Conservation (phyloP, 192 early-diverging fungal species). For the Gryganskiella cystojenkinii region DNA sequence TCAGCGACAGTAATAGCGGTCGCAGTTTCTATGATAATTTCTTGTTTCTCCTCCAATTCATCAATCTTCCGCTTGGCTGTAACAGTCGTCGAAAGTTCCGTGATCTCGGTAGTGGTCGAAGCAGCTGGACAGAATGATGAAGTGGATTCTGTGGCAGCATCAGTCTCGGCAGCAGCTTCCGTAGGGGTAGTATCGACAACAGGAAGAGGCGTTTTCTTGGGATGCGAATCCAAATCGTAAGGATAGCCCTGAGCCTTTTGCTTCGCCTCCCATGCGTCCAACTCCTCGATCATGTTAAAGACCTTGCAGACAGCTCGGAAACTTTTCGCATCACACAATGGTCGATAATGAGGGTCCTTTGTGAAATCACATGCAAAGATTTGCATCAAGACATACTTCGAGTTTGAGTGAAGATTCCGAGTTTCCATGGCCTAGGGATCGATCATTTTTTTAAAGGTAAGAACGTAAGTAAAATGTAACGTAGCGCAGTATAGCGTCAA, state of each 20-base stretch:
- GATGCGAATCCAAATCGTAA: slow-evolving; percentile 24
- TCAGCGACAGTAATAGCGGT: not conserved
- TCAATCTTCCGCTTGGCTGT: slow-evolving; percentile 14
- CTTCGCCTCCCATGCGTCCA: slow-evolving; percentile 32
- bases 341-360: slow-evolving; percentile 59
- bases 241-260: slow-evolving; percentile 34
- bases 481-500: not conserved
- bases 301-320: slow-evolving; percentile 63
- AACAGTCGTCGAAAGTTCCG: not conserved
- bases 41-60: not conserved
- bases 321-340: slow-evolving; percentile 60
- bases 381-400: slow-evolving; percentile 91
- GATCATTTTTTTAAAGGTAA: not conserved
- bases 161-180: not conserved
- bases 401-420: slow-evolving; percentile 83
- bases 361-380: slow-evolving; percentile 74
- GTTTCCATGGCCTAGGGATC: slow-evolving; percentile 64
- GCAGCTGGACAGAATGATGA: not conserved
- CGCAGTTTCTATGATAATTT: too few relatives aligned
- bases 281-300: slow-evolving; percentile 34
- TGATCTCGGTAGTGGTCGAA: too few relatives aligned
- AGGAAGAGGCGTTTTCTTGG: slow-evolving; percentile 3
- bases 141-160: not conserved
- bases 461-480: not conserved
- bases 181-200: not conserved